Percentiles rank a stretch among this genome's conserved stretches.
Conservation (phyloP, 1,284 basidiomycete genomes). For the Cronartium ribicola region DNA sequence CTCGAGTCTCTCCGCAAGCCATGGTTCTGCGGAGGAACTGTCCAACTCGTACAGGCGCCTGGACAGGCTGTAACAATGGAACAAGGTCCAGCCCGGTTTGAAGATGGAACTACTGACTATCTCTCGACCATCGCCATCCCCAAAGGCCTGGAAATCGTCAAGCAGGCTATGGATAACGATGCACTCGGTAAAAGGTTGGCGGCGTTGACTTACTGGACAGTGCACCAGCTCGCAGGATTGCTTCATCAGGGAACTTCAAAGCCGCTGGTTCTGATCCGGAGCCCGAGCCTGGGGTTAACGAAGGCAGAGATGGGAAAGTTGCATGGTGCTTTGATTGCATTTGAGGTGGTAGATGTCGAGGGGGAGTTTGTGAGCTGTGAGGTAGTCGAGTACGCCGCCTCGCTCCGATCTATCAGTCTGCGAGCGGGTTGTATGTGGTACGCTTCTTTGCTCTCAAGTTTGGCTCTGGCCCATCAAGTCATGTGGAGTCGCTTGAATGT, state of each 20-base stretch:
- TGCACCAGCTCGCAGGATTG: constrained; percentile 19
- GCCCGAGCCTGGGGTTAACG: constrained; percentile 16
- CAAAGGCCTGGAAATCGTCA: constrained; percentile 9
- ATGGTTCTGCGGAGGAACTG: constrained; percentile 78
- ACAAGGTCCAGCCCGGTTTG: constrained; percentile 45
- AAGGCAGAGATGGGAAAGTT: constrained; percentile 28
- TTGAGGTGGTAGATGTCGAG: constrained; percentile 16
- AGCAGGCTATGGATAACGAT: constrained; percentile 10
- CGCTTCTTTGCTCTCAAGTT: background rate
- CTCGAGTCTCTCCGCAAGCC: constrained; percentile 58
- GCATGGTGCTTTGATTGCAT: constrained; percentile 26
- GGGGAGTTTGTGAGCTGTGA: constrained; percentile 32
- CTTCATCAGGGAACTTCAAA: constrained; percentile 14
- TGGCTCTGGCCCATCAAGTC: background rate
- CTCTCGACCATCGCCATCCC: constrained; percentile 25
- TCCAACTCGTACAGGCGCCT: constrained; percentile 73
- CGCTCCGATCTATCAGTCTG: constrained; percentile 24
- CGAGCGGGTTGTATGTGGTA: constrained; percentile 37
- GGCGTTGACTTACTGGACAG: constrained; percentile 27
- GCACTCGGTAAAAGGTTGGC: constrained; percentile 15
- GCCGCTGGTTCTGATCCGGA: constrained; percentile 19
- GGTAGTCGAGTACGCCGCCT: constrained; percentile 36
- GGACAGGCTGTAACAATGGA: constrained; percentile 63
- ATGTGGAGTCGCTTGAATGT: background rate
- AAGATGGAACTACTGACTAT: constrained; percentile 34